Conservation (phyloP, 202 grass and related monocot genomes). For the Digitaria exilis region DNA sequence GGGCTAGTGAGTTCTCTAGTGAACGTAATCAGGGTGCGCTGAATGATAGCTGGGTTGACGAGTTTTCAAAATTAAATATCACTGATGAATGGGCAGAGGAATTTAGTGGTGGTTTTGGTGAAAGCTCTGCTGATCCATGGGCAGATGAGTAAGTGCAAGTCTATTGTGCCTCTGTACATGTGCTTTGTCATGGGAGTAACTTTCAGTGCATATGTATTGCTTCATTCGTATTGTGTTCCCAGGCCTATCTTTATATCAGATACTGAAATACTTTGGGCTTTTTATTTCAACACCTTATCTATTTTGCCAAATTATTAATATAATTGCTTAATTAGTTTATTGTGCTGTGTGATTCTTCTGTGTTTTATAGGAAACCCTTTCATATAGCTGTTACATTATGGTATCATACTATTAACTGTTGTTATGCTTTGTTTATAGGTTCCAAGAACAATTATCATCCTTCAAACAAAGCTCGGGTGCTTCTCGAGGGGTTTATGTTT, state of each 20-base stretch:
- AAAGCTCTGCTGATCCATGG: slow-evolving; percentile 80
- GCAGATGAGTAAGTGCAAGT: slow-evolving; percentile 73
- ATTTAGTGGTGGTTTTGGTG: slow-evolving; percentile 74
- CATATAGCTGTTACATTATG: slow-evolving; percentile 2
- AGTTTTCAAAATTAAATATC: slow-evolving; percentile 93
- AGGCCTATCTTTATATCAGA: slow-evolving; percentile 14
- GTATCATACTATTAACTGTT: slow-evolving; percentile 16
- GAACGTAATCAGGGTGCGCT: slow-evolving; percentile 64
- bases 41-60: slow-evolving; percentile 80
- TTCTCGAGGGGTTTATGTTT: slow-evolving; percentile 92
- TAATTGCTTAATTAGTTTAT: slow-evolving; percentile 7
- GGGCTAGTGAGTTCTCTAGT: slow-evolving; percentile 81
- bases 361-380: slow-evolving; percentile 2
- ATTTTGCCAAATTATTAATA: slow-evolving; percentile 6
- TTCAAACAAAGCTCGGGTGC: slow-evolving; percentile 61
- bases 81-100: slow-evolving; percentile 86
- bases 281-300: slow-evolving; percentile 22
- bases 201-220: not conserved
- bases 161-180: slow-evolving; percentile 15
- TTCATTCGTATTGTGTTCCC: slow-evolving; percentile 26
- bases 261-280: not conserved
- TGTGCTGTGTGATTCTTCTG: not conserved
- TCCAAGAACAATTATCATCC: slow-evolving; percentile 58
- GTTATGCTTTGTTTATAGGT: slow-evolving; percentile 53
- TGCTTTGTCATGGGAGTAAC: slow-evolving; percentile 13